Evolutionary conservation across 148 eudicot species (phyloP).

Genomic region (Rhododendron ferrugineum): DNA sequence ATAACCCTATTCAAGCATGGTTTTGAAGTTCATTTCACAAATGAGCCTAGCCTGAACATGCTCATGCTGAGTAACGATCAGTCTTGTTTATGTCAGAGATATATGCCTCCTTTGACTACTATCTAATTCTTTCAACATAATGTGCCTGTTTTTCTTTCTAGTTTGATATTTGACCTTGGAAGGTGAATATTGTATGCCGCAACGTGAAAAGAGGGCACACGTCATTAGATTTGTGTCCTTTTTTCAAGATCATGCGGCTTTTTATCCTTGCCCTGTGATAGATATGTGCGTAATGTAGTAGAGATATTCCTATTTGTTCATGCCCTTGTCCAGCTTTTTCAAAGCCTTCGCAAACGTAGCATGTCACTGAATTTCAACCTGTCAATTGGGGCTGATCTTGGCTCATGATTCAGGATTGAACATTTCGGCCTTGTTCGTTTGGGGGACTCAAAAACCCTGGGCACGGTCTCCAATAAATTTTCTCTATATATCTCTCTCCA

Average conservation of each 20-base stretch:
- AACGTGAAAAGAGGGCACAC: background rate
- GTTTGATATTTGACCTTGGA: background rate
- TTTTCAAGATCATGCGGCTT: background rate
- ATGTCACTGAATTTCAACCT: background rate
- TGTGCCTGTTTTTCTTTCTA: background rate
- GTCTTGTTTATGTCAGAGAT: background rate
- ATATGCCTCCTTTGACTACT: background rate
- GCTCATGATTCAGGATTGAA: background rate
- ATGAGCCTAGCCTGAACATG: background rate
- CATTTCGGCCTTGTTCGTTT: background rate
- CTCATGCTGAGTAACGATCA: background rate
- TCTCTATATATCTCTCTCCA: no score
- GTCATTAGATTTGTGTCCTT: background rate
- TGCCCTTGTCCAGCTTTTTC: background rate
- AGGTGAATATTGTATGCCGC: background rate
- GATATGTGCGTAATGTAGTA: background rate
- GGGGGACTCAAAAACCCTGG: no score
- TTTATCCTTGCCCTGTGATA: background rate
- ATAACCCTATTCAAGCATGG: background rate
- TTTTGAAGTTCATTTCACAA: background rate
- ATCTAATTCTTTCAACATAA: background rate
- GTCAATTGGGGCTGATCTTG: background rate
- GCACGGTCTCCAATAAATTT: no score
- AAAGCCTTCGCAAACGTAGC: background rate
- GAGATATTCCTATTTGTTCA: background rate